These are phyloP conservation scores for Aspergillus sp. DNA, from an alignment of 2,329 filamentous ascomycete species.

Conservation along the genomic window DNA sequence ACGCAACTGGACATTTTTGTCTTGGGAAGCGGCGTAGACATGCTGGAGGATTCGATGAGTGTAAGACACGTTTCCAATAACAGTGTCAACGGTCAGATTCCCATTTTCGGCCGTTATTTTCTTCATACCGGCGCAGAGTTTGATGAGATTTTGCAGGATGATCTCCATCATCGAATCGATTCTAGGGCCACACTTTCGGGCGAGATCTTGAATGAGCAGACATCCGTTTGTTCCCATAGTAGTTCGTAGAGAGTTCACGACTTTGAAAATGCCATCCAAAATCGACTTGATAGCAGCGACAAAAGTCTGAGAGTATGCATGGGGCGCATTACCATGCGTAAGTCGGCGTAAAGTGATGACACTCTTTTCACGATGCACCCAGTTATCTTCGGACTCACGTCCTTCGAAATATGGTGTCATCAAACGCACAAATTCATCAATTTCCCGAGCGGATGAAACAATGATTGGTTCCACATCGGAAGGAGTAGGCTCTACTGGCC, in stretches of 20 bases:
- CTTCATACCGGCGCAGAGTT: constrained; percentile 85
- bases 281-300: constrained; percentile 70
- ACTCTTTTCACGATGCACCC: constrained; percentile 81
- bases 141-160: constrained; percentile 84
- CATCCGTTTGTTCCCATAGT: constrained; percentile 88
- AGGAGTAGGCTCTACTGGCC: neutral
- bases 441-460: constrained; percentile 78
- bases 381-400: constrained; percentile 86
- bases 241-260: constrained; percentile 78
- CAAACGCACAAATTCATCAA: constrained; percentile 82
- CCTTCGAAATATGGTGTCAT: constrained; percentile 85
- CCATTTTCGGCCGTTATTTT: constrained; percentile 87
- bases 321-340: constrained; percentile 78
- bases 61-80: constrained; percentile 79
- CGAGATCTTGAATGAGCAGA: constrained; percentile 80
- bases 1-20: constrained; percentile 90
- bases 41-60: constrained; percentile 82
- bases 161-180: constrained; percentile 90
- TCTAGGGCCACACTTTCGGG: constrained; percentile 70
- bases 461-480: constrained; percentile 72
- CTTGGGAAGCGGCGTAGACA: constrained; percentile 76
- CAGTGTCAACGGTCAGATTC: constrained; percentile 75
- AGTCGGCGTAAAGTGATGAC: constrained; percentile 74
- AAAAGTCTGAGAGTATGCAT: constrained; percentile 73
- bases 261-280: constrained; percentile 86